Conservation (phyloP, 1,139 yeast species). For the Arxiozyma heterogenica region DNA sequence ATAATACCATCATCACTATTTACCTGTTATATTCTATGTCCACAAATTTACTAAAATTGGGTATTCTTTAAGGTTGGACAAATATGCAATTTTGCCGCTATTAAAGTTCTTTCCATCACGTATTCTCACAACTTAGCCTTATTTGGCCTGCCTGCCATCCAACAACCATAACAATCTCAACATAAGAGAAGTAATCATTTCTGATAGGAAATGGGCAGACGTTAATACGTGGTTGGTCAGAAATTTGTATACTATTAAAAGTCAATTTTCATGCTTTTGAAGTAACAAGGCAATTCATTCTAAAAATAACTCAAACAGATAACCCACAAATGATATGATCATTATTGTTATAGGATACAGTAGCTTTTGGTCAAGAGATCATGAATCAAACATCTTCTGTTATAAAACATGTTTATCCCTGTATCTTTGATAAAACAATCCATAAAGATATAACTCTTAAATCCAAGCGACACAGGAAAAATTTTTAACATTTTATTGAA, state of each 20-base stretch:
- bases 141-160: background rate
- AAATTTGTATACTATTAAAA: slow-evolving; percentile 32
- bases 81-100: background rate
- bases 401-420: slow-evolving; percentile 38
- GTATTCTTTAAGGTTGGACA: background rate
- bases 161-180: too few species aligned
- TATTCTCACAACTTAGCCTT: too few species aligned
- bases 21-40: too few species aligned
- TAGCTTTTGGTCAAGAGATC: slow-evolving; percentile 54
- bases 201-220: slow-evolving; percentile 11
- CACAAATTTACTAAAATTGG: too few species aligned
- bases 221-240: slow-evolving; percentile 27
- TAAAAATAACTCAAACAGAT: slow-evolving; percentile 46
- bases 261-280: slow-evolving; percentile 38
- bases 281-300: slow-evolving; percentile 51
- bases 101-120: too few species aligned
- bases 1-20: background rate
- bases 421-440: slow-evolving; percentile 36
- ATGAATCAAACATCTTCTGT: slow-evolving; percentile 41
- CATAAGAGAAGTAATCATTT: too few species aligned
- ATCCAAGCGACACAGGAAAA: background rate
- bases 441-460: background rate
- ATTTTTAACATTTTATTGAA: slow-evolving; percentile 41
- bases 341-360: slow-evolving; percentile 55
- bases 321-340: slow-evolving; percentile 34